These are phyloP conservation scores for Bretschneidera sinensis DNA, from an alignment of 345 rosid genomes.

Conservation along the genomic window DNA sequence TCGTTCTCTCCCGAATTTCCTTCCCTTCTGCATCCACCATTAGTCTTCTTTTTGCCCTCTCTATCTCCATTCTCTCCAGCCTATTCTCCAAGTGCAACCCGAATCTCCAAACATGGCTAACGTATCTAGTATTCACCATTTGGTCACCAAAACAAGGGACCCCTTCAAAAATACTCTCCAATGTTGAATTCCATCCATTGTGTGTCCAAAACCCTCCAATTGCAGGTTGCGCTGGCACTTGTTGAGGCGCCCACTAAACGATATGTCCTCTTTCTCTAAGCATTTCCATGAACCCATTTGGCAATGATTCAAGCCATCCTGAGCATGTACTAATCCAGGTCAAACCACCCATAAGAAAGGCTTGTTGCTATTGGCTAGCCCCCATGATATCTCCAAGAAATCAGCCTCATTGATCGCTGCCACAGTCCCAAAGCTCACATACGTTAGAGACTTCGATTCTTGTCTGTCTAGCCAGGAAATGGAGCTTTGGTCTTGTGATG, in stretches of 20 bases:
- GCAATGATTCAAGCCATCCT: slow-evolving; percentile 35
- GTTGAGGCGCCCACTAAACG: slow-evolving; percentile 71
- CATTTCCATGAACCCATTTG: slow-evolving; percentile 38
- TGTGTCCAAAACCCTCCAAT: slow-evolving; percentile 64
- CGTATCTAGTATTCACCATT: slow-evolving; percentile 39
- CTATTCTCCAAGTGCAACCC: slow-evolving; percentile 40
- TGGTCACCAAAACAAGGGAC: slow-evolving; percentile 72
- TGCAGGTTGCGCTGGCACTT: slow-evolving; percentile 48
- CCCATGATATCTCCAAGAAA: slow-evolving; percentile 56
- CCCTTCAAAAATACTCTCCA: too few relatives aligned
- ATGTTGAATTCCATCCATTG: too few relatives aligned
- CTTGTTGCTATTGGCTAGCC: slow-evolving; percentile 41
- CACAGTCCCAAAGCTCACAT: slow-evolving; percentile 62
- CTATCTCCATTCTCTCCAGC: slow-evolving; percentile 36
- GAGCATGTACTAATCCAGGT: slow-evolving; percentile 31
- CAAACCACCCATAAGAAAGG: slow-evolving; percentile 76
- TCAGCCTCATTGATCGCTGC: slow-evolving; percentile 31
- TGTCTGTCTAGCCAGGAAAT: slow-evolving; percentile 63
- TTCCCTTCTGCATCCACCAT: slow-evolving; percentile 34
- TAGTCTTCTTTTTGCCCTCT: slow-evolving; percentile 26
- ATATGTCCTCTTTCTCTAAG: slow-evolving; percentile 37
- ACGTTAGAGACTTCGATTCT: slow-evolving; percentile 36
- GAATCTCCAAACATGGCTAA: slow-evolving; percentile 46
- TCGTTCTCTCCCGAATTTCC: slow-evolving; percentile 29
- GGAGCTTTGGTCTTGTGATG: slow-evolving; percentile 41